Percentiles rank a stretch among this genome's conserved stretches.
phyloP scores from a whole-genome alignment of 257 asterid species.

The Schizonepeta tenuifolia region DNA sequence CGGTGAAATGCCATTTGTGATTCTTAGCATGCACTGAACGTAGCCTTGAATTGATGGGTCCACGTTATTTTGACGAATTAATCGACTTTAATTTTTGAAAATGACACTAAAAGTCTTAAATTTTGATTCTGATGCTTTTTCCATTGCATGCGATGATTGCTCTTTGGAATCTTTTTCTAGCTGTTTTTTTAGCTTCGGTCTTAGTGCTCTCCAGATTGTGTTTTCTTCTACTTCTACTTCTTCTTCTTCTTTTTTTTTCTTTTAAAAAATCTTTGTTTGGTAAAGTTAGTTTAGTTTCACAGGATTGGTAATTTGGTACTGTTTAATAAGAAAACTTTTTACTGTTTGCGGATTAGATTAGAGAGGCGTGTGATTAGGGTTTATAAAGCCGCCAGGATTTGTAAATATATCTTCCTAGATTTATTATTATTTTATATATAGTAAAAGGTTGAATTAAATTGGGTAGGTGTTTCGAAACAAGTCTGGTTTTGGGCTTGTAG shows the following conservation, averaged over 20 bases:
- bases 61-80: constrained; percentile 30
- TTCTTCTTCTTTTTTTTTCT: not conserved
- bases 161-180: constrained; percentile 25
- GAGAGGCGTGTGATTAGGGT: constrained; percentile 37
- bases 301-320: constrained; percentile 29
- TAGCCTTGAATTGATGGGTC: constrained; percentile 40
- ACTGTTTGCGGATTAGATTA: constrained; percentile 37
- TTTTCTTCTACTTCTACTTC: not conserved
- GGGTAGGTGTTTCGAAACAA: constrained; percentile 9
- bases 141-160: constrained; percentile 44
- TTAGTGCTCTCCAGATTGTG: constrained; percentile 23
- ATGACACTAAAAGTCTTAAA: constrained; percentile 26
- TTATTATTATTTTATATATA: constrained; percentile 23
- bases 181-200: constrained; percentile 16
- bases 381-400: constrained; percentile 32
- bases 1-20: constrained; percentile 2
- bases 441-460: constrained; percentile 16
- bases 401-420: not conserved
- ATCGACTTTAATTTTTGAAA: constrained; percentile 30
- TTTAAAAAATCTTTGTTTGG: constrained; percentile 14
- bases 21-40: constrained; percentile 48
- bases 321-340: constrained; percentile 19
- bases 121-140: constrained; percentile 29
- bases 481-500: constrained; percentile 13
- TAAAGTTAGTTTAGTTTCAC: constrained; percentile 21